Base-by-base conservation (phyloP, 345 rosid species). In the Garcia nutans region DNA sequence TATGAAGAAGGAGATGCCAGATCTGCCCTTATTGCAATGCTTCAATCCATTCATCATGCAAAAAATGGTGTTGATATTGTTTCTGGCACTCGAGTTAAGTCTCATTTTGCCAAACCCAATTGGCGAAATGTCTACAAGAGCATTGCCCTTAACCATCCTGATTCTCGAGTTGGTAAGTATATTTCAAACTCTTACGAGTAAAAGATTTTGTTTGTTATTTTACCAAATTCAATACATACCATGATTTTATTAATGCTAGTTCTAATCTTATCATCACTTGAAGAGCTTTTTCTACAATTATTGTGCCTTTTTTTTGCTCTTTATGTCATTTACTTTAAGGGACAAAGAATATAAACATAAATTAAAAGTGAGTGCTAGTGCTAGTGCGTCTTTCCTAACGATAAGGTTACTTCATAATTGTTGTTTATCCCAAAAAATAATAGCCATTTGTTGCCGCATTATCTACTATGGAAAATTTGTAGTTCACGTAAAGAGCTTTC, bases 1-100 rank as follows among this genome's bases (percentile, higher is more conserved):
- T 92, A 90, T 10, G 97, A 89, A 79, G 97, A 92, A 83, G 97
- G 92, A 0, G 95, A 92, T 3, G 95, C 95, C 49, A 88, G 97
- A 45, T 90, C 95, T 1, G 95, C 95, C 1, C 88, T 92, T 37
- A 92, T 92, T 47, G 80, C 90, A 47, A 89, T 92, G 97, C 91
- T 92, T 76, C 97, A 92, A 50, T 87, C 95, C 20, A 74, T 92
- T 22, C 84, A 86, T 50, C 97, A 89, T 70, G 92, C 97, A 19
- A 90, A 89, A 75, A 89, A 87, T 47, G 95, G 95, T 0, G 88
- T 90, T 2, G 97, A 92, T 41, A 72, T 92, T 13, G 97, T 92
- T 49, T 90, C 97, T 8, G 95, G 95, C 8, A 92, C 95, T 0
- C 80, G 89, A 22, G 97, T 92, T 12, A 92, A 85, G 87, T 86